These are phyloP conservation scores for Prunella vulgaris DNA, from an alignment of 257 asterid species.

Conservation along the genomic window DNA sequence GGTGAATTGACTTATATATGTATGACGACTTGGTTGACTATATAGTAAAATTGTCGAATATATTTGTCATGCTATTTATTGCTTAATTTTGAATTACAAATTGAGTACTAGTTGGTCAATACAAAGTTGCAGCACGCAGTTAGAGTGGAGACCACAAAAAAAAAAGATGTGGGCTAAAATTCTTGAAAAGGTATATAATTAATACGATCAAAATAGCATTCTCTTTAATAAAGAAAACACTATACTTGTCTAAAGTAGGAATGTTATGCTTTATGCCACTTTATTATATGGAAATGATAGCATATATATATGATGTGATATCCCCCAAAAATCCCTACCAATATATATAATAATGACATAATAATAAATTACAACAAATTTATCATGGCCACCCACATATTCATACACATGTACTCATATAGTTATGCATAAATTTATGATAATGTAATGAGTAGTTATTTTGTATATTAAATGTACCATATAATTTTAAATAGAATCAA, in stretches of 20 bases:
- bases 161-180: conserved; percentile 1
- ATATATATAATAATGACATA: not conserved
- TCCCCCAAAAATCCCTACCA: not conserved
- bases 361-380: not conserved
- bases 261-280: conserved; percentile 6
- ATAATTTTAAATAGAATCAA: too few relatives aligned
- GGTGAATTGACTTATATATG: not conserved
- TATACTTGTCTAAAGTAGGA: conserved; percentile 9
- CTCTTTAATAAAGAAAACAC: conserved; percentile 1
- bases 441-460: not conserved
- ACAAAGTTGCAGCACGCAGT: not conserved
- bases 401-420: not conserved
- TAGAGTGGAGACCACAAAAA: conserved; percentile 13
- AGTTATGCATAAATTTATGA: not conserved
- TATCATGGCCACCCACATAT: not conserved
- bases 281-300: not conserved
- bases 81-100: not conserved
- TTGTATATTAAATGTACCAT: too few relatives aligned
- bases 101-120: conserved; percentile 5
- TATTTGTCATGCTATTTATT: not conserved
- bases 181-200: not conserved
- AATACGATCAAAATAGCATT: not conserved
- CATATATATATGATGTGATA: not conserved
- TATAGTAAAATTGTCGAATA: not conserved
- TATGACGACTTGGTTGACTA: not conserved